Percentiles rank a stretch among this genome's conserved stretches.
Evolutionary conservation across 164 flowering plant species (phyloP).

Genomic region (Chimonanthus salicifolius): DNA sequence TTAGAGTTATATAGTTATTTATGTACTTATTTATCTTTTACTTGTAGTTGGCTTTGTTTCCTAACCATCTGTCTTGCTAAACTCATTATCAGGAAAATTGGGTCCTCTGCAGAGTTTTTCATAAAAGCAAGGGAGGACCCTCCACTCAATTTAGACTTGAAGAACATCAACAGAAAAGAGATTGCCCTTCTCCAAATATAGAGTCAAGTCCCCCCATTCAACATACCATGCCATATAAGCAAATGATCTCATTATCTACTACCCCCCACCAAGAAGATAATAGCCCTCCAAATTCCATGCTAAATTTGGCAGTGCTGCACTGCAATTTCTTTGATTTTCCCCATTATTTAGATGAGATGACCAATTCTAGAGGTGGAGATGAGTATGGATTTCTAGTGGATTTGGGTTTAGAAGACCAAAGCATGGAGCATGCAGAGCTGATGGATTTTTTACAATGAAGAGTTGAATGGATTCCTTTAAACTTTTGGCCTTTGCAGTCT

Average conservation of each 20-base stretch:
- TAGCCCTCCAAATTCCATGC: slow-evolving; percentile 15
- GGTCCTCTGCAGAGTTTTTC: slow-evolving; percentile 81
- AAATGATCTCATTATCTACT: slow-evolving; percentile 11
- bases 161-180: slow-evolving; percentile 14
- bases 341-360: slow-evolving; percentile 1
- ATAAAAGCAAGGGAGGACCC: slow-evolving; percentile 42
- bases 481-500: background rate
- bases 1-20: too few species aligned
- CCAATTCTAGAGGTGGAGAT: slow-evolving; percentile 18
- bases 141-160: slow-evolving; percentile 13
- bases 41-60: too few species aligned
- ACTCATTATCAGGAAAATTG: slow-evolving; percentile 62
- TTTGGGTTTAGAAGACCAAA: slow-evolving; percentile 35
- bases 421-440: slow-evolving; percentile 25
- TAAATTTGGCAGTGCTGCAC: slow-evolving; percentile 19
- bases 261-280: slow-evolving; percentile 12
- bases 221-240: slow-evolving; percentile 17
- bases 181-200: slow-evolving; percentile 9
- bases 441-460: slow-evolving; percentile 15
- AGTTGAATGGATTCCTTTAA: background rate
- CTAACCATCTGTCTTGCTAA: background rate
- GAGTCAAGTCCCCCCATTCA: slow-evolving; percentile 9
- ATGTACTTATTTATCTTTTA: too few species aligned
- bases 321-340: slow-evolving; percentile 19
- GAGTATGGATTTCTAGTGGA: slow-evolving; percentile 49